Evolutionary conservation across 345 rosid species (phyloP).

Genomic region (Bruguiera parviflora): DNA sequence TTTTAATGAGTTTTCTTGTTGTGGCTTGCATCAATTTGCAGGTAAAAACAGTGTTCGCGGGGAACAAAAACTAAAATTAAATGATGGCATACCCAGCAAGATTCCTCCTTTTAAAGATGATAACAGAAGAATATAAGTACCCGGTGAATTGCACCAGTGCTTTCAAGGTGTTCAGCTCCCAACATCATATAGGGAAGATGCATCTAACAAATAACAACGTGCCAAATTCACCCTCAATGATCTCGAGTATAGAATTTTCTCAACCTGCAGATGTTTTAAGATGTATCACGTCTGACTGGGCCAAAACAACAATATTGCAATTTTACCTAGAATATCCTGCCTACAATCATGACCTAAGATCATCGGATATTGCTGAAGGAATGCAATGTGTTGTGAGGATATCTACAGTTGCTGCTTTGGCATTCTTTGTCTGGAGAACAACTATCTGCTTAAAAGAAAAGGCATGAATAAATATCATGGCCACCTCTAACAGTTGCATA

Average conservation of each 20-base stretch:
- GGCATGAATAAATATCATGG: background rate
- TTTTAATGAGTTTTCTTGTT: no score
- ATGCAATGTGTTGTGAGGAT: constrained; percentile 85
- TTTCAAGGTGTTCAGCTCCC: constrained; percentile 1
- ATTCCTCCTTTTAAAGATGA: background rate
- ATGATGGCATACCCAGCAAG: background rate
- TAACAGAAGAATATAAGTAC: background rate
- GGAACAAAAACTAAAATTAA: no score
- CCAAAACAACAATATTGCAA: background rate
- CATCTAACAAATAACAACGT: constrained; percentile 2
- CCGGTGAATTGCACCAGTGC: background rate
- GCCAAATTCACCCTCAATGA: background rate
- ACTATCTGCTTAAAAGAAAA: constrained; percentile 51
- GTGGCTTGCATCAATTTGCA: no score
- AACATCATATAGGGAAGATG: background rate
- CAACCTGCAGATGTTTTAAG: background rate
- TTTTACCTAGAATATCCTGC: background rate
- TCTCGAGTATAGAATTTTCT: background rate
- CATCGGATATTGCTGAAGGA: constrained; percentile 86
- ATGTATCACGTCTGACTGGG: background rate
- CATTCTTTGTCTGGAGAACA: constrained; percentile 65
- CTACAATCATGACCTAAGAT: constrained; percentile 46
- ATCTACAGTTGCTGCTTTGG: constrained; percentile 78
- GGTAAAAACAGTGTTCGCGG: no score
- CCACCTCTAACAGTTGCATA: background rate